These are phyloP conservation scores for Trametes cinnabarina DNA, from an alignment of 768 basidiomycete genomes.

Conservation along the genomic window DNA sequence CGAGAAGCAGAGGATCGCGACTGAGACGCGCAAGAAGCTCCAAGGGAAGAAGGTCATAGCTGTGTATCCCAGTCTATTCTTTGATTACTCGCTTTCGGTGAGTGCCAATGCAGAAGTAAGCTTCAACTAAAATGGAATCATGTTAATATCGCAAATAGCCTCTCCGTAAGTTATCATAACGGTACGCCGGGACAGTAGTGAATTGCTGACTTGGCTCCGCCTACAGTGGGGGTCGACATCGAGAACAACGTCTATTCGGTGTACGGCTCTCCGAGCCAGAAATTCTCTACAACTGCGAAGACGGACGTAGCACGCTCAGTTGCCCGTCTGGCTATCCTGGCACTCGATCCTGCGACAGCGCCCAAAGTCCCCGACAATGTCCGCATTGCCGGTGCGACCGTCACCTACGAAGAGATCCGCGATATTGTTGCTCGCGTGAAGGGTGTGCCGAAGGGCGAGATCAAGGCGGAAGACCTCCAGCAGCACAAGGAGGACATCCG, in stretches of 20 bases:
- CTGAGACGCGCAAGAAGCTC: neutral
- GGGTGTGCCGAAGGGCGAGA: slow-evolving; percentile 12
- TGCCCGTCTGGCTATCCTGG: slow-evolving; percentile 20
- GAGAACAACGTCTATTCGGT: slow-evolving; percentile 18
- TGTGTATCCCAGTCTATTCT: slow-evolving; percentile 12
- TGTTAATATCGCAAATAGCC: no score
- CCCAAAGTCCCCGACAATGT: slow-evolving; percentile 20
- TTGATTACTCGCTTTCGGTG: neutral
- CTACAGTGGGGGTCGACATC: slow-evolving; percentile 25
- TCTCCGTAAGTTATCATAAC: neutral
- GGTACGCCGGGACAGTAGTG: no score
- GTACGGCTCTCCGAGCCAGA: slow-evolving; percentile 18
- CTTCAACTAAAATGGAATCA: no score
- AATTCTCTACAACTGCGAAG: slow-evolving; percentile 14
- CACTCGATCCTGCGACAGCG: slow-evolving; percentile 14
- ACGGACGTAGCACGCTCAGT: slow-evolving; percentile 22
- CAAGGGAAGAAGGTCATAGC: slow-evolving; percentile 18
- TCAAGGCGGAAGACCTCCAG: slow-evolving; percentile 14
- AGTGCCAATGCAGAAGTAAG: no score
- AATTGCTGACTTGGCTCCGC: neutral
- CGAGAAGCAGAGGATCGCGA: slow-evolving; percentile 3
- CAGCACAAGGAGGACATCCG: slow-evolving; percentile 12
- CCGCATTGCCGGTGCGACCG: slow-evolving; percentile 19
- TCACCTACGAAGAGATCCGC: slow-evolving; percentile 12
- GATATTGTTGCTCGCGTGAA: slow-evolving; percentile 13